Evolutionary conservation across 106 monocot genomes (phyloP).

Genomic region (Allium fistulosum): DNA sequence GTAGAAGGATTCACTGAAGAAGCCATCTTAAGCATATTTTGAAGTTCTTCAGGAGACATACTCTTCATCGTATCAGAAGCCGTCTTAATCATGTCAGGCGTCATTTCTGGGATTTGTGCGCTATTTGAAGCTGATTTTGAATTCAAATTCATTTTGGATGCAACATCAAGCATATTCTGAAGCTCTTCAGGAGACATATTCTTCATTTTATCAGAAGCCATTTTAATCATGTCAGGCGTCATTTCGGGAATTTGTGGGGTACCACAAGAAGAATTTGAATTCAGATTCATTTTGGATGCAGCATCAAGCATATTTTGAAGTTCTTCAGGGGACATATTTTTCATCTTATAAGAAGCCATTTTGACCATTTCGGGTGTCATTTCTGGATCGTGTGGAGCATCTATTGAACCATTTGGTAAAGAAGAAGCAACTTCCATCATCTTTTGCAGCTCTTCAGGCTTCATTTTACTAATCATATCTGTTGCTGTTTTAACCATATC

Average conservation of each 20-base stretch:
- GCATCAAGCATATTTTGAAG: constrained; percentile 89
- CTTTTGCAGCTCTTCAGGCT: constrained; percentile 94
- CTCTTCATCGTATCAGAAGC: constrained; percentile 72
- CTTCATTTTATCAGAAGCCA: constrained; percentile 73
- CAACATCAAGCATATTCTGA: constrained; percentile 55
- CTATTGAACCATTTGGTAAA: constrained; percentile 19
- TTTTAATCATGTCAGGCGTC: constrained; percentile 82
- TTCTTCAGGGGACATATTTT: constrained; percentile 83
- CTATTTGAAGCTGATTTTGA: not conserved
- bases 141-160: constrained; percentile 36
- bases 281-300: constrained; percentile 55
- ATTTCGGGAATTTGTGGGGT: constrained; percentile 46
- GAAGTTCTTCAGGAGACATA: constrained; percentile 80
- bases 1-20: constrained; percentile 33
- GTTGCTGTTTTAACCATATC: constrained; percentile 74
- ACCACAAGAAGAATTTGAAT: constrained; percentile 23
- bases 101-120: constrained; percentile 35
- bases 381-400: constrained; percentile 24
- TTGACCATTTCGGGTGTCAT: constrained; percentile 86
- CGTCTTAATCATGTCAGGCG: constrained; percentile 82
- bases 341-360: constrained; percentile 33
- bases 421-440: constrained; percentile 74
- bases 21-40: constrained; percentile 56
- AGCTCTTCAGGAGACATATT: constrained; percentile 83
- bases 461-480: constrained; percentile 76